phyloP scores from a whole-genome alignment of 2,329 filamentous ascomycete genomes.

The Capronia epimyces region DNA sequence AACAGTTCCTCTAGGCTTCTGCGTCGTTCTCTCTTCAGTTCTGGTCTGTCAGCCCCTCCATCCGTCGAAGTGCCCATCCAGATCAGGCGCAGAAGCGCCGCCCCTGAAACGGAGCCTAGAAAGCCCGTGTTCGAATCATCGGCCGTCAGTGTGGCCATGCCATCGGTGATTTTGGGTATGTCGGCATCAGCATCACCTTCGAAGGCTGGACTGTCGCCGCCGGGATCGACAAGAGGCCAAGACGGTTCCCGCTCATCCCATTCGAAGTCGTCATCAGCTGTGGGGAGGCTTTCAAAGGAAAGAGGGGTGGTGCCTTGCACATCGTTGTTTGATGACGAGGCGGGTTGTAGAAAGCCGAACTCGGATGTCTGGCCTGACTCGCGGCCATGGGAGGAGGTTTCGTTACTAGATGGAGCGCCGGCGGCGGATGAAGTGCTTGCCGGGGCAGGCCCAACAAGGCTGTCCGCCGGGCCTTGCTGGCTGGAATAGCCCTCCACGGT shows the following conservation, averaged over 20 bases:
- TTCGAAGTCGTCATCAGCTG: conserved; percentile 24
- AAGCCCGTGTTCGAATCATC: conserved; percentile 24
- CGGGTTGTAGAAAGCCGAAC: conserved; percentile 6
- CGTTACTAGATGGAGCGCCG: background rate
- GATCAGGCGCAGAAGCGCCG: conserved; percentile 23
- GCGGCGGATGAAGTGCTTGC: background rate
- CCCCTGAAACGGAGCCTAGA: conserved; percentile 21
- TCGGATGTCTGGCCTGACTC: conserved; percentile 11
- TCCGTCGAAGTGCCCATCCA: conserved; percentile 11
- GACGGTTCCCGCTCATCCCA: conserved; percentile 24
- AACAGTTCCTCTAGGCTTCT: conserved; percentile 15
- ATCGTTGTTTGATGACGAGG: background rate
- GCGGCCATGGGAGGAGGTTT: conserved; percentile 1
- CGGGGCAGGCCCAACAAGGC: background rate
- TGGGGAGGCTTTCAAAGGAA: conserved; percentile 15
- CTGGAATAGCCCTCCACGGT: background rate
- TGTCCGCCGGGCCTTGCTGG: background rate
- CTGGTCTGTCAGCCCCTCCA: conserved; percentile 1
- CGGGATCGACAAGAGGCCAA: conserved; percentile 12
- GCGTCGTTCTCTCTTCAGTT: conserved; percentile 4
- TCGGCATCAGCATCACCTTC: conserved; percentile 11
- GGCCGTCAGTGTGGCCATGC: conserved; percentile 23
- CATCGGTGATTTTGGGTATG: conserved; percentile 21
- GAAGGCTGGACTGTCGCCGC: background rate
- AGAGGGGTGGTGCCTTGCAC: conserved; percentile 2